A percentile compares a stretch with the other conserved stretches of the same genome.
phyloP scores from a whole-genome alignment of 1,139 yeast species.

The Yamadazyma blattariae region DNA sequence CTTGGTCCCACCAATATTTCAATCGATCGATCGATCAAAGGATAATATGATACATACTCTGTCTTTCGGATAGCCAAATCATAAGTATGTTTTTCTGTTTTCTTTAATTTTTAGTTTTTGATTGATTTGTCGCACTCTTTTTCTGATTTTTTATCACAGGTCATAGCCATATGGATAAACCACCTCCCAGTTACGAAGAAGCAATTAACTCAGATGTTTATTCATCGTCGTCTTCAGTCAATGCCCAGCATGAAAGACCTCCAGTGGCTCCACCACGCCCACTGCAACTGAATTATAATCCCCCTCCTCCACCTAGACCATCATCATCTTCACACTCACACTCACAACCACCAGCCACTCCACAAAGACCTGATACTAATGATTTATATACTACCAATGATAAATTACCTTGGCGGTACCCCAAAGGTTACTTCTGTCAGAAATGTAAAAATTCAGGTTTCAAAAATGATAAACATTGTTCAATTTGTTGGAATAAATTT shows the following conservation, averaged over 20 bases:
- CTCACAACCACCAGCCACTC: slow-evolving; percentile 9
- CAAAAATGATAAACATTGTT: slow-evolving; percentile 31
- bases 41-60: slow-evolving; percentile 49
- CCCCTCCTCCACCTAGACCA: slow-evolving; percentile 7
- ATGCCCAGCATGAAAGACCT: background rate
- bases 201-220: slow-evolving; percentile 12
- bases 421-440: slow-evolving; percentile 33
- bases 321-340: slow-evolving; percentile 6
- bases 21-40: too few relatives aligned
- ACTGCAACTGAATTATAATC: too few relatives aligned
- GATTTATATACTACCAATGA: slow-evolving; percentile 29
- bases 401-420: slow-evolving; percentile 55
- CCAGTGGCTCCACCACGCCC: slow-evolving; percentile 1
- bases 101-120: too few relatives aligned
- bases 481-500: slow-evolving; percentile 34
- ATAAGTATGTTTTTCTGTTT: slow-evolving; percentile 20
- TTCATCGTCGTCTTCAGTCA: too few relatives aligned
- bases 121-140: too few relatives aligned
- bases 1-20: slow-evolving; percentile 1
- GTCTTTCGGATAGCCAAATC: slow-evolving; percentile 81
- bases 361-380: too few relatives aligned
- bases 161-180: slow-evolving; percentile 1
- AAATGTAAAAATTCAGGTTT: slow-evolving; percentile 44
- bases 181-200: slow-evolving; percentile 17
- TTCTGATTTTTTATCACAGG: too few relatives aligned